phyloP scores from a whole-genome alignment of 306 rosid genomes.

The Ochetophila trinervis region DNA sequence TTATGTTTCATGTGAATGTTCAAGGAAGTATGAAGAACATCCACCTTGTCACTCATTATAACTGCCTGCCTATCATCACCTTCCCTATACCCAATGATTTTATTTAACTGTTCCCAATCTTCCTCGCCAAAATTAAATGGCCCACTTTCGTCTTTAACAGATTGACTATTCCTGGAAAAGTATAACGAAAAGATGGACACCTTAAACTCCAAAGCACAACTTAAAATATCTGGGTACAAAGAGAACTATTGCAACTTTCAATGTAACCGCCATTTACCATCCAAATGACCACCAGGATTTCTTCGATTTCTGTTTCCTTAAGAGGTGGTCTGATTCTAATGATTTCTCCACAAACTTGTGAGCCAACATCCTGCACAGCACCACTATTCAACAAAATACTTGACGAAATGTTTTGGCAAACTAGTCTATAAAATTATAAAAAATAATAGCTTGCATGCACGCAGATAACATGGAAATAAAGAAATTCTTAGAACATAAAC shows the following conservation, averaged over 20 bases:
- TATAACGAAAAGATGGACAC: slow-evolving; percentile 12
- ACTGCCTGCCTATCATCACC: slow-evolving; percentile 52
- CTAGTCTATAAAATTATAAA: too few species aligned
- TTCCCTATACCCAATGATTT: slow-evolving; percentile 94
- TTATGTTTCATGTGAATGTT: slow-evolving; percentile 79
- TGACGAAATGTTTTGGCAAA: too few species aligned
- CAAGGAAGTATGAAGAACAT: slow-evolving; percentile 73
- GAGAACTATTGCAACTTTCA: slow-evolving; percentile 13
- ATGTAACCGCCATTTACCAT: slow-evolving; percentile 46
- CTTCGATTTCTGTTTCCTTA: slow-evolving; percentile 52
- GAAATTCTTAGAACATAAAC: too few species aligned
- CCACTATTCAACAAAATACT: slow-evolving; percentile 9
- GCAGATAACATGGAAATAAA: neutral
- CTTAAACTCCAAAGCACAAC: slow-evolving; percentile 1
- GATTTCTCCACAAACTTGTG: slow-evolving; percentile 86
- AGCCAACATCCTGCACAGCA: slow-evolving; percentile 76
- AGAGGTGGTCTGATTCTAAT: slow-evolving; percentile 42
- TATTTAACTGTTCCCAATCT: slow-evolving; percentile 83
- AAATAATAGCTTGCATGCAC: neutral
- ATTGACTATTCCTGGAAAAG: slow-evolving; percentile 56
- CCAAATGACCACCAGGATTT: slow-evolving; percentile 92
- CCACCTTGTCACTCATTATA: slow-evolving; percentile 45
- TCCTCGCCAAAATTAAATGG: slow-evolving; percentile 72
- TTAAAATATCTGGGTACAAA: neutral
- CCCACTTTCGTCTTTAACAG: slow-evolving; percentile 64